phyloP scores from a whole-genome alignment of 2,329 filamentous ascomycete genomes.

The Westerdykella sp. region DNA sequence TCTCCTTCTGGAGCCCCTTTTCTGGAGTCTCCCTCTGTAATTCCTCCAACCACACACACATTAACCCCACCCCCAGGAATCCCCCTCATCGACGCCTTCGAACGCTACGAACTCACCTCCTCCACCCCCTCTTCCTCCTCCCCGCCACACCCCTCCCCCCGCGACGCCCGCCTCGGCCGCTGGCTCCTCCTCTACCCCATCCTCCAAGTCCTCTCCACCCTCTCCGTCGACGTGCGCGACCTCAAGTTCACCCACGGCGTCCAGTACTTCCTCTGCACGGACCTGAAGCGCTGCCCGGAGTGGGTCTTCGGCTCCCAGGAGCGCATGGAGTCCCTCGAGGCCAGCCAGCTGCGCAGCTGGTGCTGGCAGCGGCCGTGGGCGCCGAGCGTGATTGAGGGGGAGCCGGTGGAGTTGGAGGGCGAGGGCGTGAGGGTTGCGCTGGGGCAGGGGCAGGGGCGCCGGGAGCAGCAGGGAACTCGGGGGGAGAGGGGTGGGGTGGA shows the following conservation, averaged over 20 bases:
- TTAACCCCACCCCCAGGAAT: too few relatives aligned
- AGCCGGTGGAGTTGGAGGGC: slow-evolving; percentile 30
- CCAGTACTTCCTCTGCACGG: slow-evolving; percentile 37
- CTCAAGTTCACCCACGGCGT: slow-evolving; percentile 35
- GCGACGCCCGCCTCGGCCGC: slow-evolving; percentile 39
- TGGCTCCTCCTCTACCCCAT: slow-evolving; percentile 42
- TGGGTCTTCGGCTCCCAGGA: slow-evolving; percentile 26
- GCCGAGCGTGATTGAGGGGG: slow-evolving; percentile 13
- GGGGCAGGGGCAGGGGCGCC: slow-evolving; percentile 4
- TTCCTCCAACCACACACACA: too few relatives aligned
- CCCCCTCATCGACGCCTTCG: slow-evolving; percentile 37
- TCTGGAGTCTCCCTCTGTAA: not conserved
- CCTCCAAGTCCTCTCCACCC: slow-evolving; percentile 38
- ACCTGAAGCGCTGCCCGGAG: slow-evolving; percentile 33
- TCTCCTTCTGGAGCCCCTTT: not conserved
- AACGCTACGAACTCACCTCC: slow-evolving; percentile 35
- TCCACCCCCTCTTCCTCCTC: slow-evolving; percentile 21
- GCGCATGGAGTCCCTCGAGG: slow-evolving; percentile 23
- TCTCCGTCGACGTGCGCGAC: slow-evolving; percentile 38
- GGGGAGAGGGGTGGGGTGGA: slow-evolving; percentile 15
- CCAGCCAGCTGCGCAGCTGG: slow-evolving; percentile 27
- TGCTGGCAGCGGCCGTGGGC: slow-evolving; percentile 34
- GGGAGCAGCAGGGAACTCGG: too few relatives aligned
- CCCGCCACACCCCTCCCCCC: slow-evolving; percentile 31
- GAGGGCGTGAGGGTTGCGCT: not conserved